Percentiles rank a stretch among this genome's conserved stretches.
Evolutionary conservation across 192 early-diverging fungal species (phyloP).

Genomic region (Physocladia obscura): DNA sequence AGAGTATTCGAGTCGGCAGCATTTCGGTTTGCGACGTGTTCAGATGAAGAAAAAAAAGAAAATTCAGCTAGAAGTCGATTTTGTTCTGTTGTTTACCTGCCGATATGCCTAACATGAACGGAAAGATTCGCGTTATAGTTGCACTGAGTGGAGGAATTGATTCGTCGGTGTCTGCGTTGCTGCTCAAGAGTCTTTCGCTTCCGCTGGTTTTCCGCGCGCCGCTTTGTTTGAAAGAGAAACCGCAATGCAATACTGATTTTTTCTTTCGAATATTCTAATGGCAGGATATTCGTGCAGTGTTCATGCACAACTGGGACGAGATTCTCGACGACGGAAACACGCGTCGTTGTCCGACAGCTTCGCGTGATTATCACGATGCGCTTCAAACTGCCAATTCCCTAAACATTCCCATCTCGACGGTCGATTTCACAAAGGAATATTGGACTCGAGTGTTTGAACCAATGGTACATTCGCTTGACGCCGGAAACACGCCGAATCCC

Average conservation of each 20-base stretch:
- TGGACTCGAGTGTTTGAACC: conserved; percentile 87
- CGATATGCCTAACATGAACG: too few relatives aligned
- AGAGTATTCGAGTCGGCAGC: too few relatives aligned
- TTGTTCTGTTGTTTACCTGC: too few relatives aligned
- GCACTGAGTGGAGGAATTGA: conserved; percentile 96
- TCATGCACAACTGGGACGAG: conserved; percentile 96
- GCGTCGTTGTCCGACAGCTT: conserved; percentile 7
- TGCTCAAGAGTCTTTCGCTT: conserved; percentile 52
- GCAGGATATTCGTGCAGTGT: conserved; percentile 69
- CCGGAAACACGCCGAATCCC: conserved; percentile 85
- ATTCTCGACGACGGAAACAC: conserved; percentile 67
- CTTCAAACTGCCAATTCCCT: conserved; percentile 58
- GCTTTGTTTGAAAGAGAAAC: too few relatives aligned
- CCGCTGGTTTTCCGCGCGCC: not conserved
- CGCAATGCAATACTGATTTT: too few relatives aligned
- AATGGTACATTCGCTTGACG: conserved; percentile 69
- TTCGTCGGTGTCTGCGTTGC: conserved; percentile 78
- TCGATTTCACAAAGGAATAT: conserved; percentile 86
- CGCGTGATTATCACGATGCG: conserved; percentile 21
- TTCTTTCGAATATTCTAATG: too few relatives aligned
- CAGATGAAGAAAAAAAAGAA: too few relatives aligned
- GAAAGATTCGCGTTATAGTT: too few relatives aligned
- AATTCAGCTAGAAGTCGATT: too few relatives aligned
- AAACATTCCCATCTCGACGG: conserved; percentile 55
- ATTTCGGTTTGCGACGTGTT: too few relatives aligned